Conservation (phyloP, 805 yeast genomes). For the Pichia pseudocactophila region DNA sequence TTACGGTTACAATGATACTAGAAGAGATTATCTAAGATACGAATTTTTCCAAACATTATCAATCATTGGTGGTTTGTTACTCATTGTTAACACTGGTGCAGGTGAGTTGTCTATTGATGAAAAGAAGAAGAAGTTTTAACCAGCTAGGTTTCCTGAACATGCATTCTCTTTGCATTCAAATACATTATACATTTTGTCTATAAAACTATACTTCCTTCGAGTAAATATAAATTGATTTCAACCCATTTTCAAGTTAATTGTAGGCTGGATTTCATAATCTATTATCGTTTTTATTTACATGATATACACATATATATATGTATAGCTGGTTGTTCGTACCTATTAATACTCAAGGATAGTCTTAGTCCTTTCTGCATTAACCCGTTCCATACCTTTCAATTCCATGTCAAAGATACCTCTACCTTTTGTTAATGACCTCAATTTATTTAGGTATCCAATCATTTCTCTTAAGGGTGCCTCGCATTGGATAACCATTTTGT, state of each 20-base stretch:
- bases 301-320: background rate
- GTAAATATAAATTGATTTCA: no score
- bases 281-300: background rate
- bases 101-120: slow-evolving; percentile 91
- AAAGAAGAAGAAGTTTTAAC: slow-evolving; percentile 58
- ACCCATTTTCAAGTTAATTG: no score
- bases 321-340: background rate
- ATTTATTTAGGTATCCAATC: slow-evolving; percentile 75
- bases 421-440: slow-evolving; percentile 84
- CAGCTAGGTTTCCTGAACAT: no score
- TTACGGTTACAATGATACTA: slow-evolving; percentile 56
- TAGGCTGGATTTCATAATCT: no score
- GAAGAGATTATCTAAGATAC: slow-evolving; percentile 82
- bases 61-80: slow-evolving; percentile 86
- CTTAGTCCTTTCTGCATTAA: slow-evolving; percentile 41
- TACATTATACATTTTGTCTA: no score
- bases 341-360: slow-evolving; percentile 23
- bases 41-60: slow-evolving; percentile 92
- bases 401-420: slow-evolving; percentile 78
- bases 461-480: slow-evolving; percentile 79
- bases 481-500: slow-evolving; percentile 58
- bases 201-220: no score
- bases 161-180: no score
- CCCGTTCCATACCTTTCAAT: slow-evolving; percentile 63
- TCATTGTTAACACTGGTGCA: slow-evolving; percentile 93